Percentiles rank a stretch among this genome's conserved stretches.
These are phyloP conservation scores for Calonectria pauciramosa DNA, from an alignment of 2,329 filamentous ascomycete species.

Conservation along the genomic window DNA sequence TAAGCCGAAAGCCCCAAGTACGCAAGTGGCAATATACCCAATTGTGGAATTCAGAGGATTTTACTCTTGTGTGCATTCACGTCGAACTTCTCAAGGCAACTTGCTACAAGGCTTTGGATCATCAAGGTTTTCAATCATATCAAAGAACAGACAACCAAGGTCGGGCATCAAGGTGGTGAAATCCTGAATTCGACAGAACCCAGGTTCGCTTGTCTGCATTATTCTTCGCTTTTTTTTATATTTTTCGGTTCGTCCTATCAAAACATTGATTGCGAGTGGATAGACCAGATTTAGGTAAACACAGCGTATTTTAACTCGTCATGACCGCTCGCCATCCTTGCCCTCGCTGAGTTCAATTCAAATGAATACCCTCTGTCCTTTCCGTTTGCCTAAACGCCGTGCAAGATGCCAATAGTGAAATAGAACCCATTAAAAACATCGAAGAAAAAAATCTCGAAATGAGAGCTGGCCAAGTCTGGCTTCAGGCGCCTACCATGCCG, in stretches of 20 bases:
- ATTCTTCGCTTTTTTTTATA: not conserved
- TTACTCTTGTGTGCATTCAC: not conserved
- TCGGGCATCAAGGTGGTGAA: not conserved
- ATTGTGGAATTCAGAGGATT: not conserved
- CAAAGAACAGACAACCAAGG: not conserved
- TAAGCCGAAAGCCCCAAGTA: not conserved
- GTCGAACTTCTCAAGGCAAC: not conserved
- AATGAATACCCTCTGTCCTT: slow-evolving; percentile 32
- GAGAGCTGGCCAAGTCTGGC: not conserved
- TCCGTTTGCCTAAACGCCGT: slow-evolving; percentile 49
- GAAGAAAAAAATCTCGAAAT: slow-evolving; percentile 9
- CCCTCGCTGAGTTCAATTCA: slow-evolving; percentile 29
- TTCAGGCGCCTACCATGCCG: slow-evolving; percentile 70
- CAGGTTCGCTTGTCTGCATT: not conserved
- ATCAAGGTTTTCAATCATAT: not conserved
- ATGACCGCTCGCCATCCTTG: slow-evolving; percentile 26
- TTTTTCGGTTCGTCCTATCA: not conserved
- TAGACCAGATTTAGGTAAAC: not conserved
- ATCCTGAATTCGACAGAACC: not conserved
- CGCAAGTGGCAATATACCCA: not conserved
- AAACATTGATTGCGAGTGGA: slow-evolving; percentile 2
- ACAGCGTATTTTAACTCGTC: not conserved
- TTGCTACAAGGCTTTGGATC: not conserved
- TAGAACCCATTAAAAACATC: slow-evolving; percentile 35
- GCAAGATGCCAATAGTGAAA: slow-evolving; percentile 39